Conservation (phyloP, 345 rosid genomes). For the Syzygium grande region DNA sequence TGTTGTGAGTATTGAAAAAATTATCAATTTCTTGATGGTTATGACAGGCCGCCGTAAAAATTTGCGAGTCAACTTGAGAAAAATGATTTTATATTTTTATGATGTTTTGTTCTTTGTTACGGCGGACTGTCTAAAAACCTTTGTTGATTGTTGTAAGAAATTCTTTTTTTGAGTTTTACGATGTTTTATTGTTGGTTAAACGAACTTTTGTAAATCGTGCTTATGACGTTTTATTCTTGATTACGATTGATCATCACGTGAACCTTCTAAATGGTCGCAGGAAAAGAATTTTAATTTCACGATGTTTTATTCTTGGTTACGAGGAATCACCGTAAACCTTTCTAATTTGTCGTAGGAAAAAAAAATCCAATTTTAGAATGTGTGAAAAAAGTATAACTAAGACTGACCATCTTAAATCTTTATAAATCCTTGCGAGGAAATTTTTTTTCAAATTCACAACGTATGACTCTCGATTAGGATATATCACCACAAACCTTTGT, state of each 20-base stretch:
- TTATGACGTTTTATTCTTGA: not conserved
- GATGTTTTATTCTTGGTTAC: not conserved
- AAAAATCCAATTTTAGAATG: accelerated
- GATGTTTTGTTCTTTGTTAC: not conserved
- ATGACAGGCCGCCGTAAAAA: not conserved
- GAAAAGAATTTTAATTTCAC: not conserved
- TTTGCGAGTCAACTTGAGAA: not conserved
- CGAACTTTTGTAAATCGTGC: accelerated
- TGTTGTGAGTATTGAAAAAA: not conserved
- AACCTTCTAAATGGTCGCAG: not conserved
- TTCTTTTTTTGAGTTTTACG: too few relatives aligned
- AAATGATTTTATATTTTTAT: not conserved
- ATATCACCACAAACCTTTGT: too few relatives aligned
- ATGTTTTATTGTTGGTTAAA: not conserved
- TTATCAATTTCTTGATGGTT: not conserved
- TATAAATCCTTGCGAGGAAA: not conserved
- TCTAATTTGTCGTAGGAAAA: accelerated
- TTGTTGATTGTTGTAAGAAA: not conserved
- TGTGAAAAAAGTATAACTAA: accelerated
- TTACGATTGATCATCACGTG: accelerated
- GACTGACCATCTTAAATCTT: not conserved
- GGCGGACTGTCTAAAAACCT: not conserved
- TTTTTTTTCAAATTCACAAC: not conserved
- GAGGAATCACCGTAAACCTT: not conserved
- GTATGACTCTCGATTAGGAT: not conserved